phyloP scores from a whole-genome alignment of 2,329 filamentous ascomycete genomes.

The Ascosphaera pollenicola region DNA sequence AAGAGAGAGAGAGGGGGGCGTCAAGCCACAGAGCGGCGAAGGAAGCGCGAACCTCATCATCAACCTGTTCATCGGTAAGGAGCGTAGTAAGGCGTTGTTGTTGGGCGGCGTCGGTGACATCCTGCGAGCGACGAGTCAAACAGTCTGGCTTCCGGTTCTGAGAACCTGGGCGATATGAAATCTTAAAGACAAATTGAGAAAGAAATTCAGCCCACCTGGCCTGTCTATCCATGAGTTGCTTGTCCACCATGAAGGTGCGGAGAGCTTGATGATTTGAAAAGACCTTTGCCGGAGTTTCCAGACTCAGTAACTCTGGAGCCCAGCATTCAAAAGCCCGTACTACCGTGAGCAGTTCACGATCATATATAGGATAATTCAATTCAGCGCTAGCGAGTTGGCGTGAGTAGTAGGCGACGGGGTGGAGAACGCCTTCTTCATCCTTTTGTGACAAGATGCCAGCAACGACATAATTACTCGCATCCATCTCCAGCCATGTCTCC shows the following conservation, averaged over 20 bases:
- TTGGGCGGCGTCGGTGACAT: not conserved
- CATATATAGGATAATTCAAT: conserved; percentile 2
- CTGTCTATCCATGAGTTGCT: conserved; percentile 11
- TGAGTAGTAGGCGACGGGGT: not conserved
- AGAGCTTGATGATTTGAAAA: conserved; percentile 12
- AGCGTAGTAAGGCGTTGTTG: not conserved
- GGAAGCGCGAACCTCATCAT: not conserved
- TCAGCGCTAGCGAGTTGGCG: conserved; percentile 1
- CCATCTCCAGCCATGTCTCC: not conserved
- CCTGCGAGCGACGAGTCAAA: conserved; percentile 10
- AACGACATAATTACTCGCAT: not conserved
- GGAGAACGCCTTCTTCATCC: not conserved
- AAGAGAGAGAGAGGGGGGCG: too few species aligned
- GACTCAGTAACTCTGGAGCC: not conserved
- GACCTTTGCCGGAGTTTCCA: conserved; percentile 5
- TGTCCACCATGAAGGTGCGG: conserved; percentile 11
- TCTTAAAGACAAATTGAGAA: conserved; percentile 9
- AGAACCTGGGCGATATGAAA: conserved; percentile 8
- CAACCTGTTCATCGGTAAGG: not conserved
- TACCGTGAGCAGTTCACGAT: not conserved
- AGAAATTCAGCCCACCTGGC: conserved; percentile 9
- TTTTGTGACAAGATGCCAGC: not conserved
- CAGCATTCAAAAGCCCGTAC: not conserved
- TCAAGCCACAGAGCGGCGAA: not conserved
- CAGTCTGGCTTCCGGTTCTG: conserved; percentile 17